Evolutionary conservation across 108 stramenopile species (phyloP).

Genomic region (Mediolabrus comicus): DNA sequence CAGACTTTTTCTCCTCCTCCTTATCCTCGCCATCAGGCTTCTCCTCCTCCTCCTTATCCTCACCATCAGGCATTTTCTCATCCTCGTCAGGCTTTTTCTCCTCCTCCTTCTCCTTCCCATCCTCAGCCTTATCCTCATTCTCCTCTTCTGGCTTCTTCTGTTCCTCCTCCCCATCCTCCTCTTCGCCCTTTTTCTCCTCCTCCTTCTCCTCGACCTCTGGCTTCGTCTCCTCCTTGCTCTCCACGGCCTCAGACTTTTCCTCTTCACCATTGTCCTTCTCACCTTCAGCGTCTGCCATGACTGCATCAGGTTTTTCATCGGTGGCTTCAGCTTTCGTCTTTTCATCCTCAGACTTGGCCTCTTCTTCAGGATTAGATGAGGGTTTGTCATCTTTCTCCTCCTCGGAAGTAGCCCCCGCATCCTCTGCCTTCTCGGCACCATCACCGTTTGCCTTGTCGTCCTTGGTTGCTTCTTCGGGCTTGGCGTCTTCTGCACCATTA

Average conservation of each 20-base stretch:
- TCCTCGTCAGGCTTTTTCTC: not conserved
- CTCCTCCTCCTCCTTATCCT: conserved; percentile 2
- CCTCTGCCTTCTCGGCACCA: conserved; percentile 4
- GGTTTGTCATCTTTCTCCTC: conserved; percentile 3
- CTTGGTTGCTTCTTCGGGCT: conserved; percentile 2
- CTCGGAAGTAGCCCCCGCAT: not conserved
- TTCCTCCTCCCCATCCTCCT: not conserved
- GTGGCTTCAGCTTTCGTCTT: not conserved
- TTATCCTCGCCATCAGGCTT: conserved; percentile 1
- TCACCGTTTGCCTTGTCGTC: not conserved
- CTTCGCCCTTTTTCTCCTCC: not conserved
- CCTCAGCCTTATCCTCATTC: not conserved
- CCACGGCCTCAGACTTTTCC: conserved; percentile 1
- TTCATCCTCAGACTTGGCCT: not conserved
- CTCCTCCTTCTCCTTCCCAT: not conserved
- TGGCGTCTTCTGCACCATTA: conserved; percentile 9
- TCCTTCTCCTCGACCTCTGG: not conserved
- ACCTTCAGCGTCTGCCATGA: not conserved
- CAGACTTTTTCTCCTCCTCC: not conserved
- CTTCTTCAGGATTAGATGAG: not conserved
- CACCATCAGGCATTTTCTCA: not conserved
- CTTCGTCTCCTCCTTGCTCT: not conserved
- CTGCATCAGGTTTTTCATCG: conserved; percentile 2
- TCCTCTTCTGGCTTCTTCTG: not conserved
- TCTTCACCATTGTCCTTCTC: not conserved